phyloP scores from a whole-genome alignment of 495 filamentous ascomycete genomes.

The Thozetella sp. region DNA sequence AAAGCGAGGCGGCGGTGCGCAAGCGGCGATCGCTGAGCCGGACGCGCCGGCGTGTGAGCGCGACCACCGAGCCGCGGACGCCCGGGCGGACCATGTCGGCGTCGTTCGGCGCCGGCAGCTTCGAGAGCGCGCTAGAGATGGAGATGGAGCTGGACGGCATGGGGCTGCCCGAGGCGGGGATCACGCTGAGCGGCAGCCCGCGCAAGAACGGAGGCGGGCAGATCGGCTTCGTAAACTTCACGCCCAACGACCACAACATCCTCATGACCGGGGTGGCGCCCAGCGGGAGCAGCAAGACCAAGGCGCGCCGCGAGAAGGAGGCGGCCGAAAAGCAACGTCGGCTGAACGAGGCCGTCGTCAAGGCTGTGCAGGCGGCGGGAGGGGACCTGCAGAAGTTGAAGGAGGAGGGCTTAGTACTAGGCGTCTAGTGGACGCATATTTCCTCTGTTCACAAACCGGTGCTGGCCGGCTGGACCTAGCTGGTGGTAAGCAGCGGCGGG shows the following conservation, averaged over 20 bases:
- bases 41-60: neutral
- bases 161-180: neutral
- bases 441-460: neutral
- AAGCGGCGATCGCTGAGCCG: constrained; percentile 25
- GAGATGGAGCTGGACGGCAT: constrained; percentile 2
- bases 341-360: constrained; percentile 71
- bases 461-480: neutral
- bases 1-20: constrained; percentile 2
- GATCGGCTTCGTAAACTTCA: constrained; percentile 89
- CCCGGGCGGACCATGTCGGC: constrained; percentile 1
- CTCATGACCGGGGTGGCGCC: constrained; percentile 93
- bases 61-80: constrained; percentile 12
- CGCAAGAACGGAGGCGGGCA: constrained; percentile 27
- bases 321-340: constrained; percentile 76
- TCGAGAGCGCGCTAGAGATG: constrained; percentile 4
- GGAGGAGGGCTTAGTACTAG: constrained; percentile 29
- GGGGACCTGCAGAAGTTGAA: constrained; percentile 64
- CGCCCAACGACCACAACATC: constrained; percentile 74
- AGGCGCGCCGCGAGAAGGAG: constrained; percentile 85
- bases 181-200: neutral
- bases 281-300: constrained; percentile 89
- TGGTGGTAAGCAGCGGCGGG: neutral
- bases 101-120: constrained; percentile 6
- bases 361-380: constrained; percentile 76
- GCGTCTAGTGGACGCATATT: neutral